Evolutionary conservation across 2,329 filamentous ascomycete genomes (phyloP), one percentile per base, ranked within the genome.

Genomic region (Purpureocillium lavendulum): DNA sequence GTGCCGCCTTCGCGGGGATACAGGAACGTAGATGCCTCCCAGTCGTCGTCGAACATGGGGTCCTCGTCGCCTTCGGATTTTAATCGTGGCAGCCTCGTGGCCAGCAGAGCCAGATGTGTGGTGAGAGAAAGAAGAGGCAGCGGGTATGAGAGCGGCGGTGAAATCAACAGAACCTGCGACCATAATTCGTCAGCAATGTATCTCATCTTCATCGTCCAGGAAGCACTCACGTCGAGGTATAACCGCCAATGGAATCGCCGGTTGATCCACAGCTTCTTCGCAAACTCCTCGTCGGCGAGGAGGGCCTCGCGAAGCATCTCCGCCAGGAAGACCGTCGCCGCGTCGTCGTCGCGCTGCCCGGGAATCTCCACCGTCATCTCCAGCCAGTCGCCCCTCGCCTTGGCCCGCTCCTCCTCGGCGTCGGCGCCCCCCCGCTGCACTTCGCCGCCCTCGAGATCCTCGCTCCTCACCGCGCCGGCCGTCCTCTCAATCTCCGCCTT

Each of bases 41-140:
- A 98, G 66, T 98, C 92, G 64, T 98, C 92, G 66, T 96, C 84
- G 64, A 98, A 98, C 57, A 96, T 81, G 11, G 92, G 92, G 52
- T 98, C 92, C 66, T 98, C 92, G 64, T 97, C 90, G 42, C 78
- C 77, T 60, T 94, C 85, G 2, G 89, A 96, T 58, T 87, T 87
- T 38, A 96, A 71, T 18, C 80, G 76, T 7, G 92, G 92, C 3
- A 97, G 72, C 47, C 84, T 81, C 7, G 92, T 90, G 24, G 86
- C 82, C 45, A 96, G 80, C 35, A 98, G 83, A 3, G 92, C 92
- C 44, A 98, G 82, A 59, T 98, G 89, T 35, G 87, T 90, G 15
- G 92, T 94, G 42, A 97, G 75, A 26, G 88, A 95, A 32, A 98
- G 80, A 10, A 98, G 76, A 1, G 90, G 90, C 7, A 97, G 80